These are phyloP conservation scores for Aspergillus nomiae DNA, from an alignment of 2,329 filamentous ascomycete genomes.

Conservation along the genomic window DNA sequence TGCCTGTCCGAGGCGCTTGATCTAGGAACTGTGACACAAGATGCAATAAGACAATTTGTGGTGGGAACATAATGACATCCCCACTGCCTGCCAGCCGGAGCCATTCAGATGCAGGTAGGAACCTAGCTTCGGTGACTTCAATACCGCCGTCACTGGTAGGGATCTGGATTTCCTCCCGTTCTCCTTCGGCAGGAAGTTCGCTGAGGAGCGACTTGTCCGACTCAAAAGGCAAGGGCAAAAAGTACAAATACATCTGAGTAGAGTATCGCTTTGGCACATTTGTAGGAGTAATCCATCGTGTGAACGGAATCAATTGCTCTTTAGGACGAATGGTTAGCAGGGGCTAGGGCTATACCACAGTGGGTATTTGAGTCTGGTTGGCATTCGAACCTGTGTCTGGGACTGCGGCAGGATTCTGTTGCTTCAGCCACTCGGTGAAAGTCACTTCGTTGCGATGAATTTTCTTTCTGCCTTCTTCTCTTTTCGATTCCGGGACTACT, in stretches of 20 bases:
- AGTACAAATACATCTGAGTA: slow-evolving; percentile 96
- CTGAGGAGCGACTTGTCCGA: slow-evolving; percentile 32
- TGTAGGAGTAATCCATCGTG: slow-evolving; percentile 83
- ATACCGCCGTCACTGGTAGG: slow-evolving; percentile 72
- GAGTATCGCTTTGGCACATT: slow-evolving; percentile 76
- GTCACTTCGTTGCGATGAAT: slow-evolving; percentile 68
- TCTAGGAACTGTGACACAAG: slow-evolving; percentile 55
- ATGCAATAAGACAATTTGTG: slow-evolving; percentile 69
- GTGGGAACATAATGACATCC: slow-evolving; percentile 83
- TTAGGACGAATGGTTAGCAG: neutral
- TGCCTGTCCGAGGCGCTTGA: slow-evolving; percentile 27
- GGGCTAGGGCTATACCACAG: neutral
- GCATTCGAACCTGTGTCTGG: slow-evolving; percentile 59
- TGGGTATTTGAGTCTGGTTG: neutral
- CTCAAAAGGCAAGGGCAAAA: slow-evolving; percentile 65
- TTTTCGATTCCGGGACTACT: slow-evolving; percentile 59
- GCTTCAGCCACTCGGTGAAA: slow-evolving; percentile 67
- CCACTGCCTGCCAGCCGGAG: slow-evolving; percentile 63
- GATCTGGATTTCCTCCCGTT: slow-evolving; percentile 63
- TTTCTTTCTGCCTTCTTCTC: slow-evolving; percentile 65
- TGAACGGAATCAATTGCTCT: slow-evolving; percentile 77
- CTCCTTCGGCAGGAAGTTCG: slow-evolving; percentile 41
- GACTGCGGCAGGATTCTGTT: slow-evolving; percentile 36
- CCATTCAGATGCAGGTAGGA: slow-evolving; percentile 72
- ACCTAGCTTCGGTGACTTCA: slow-evolving; percentile 74